Percentiles rank a stretch among this genome's conserved stretches.
Evolutionary conservation across 208 protist genomes (phyloP).

Genomic region (Leishmania arabica): DNA sequence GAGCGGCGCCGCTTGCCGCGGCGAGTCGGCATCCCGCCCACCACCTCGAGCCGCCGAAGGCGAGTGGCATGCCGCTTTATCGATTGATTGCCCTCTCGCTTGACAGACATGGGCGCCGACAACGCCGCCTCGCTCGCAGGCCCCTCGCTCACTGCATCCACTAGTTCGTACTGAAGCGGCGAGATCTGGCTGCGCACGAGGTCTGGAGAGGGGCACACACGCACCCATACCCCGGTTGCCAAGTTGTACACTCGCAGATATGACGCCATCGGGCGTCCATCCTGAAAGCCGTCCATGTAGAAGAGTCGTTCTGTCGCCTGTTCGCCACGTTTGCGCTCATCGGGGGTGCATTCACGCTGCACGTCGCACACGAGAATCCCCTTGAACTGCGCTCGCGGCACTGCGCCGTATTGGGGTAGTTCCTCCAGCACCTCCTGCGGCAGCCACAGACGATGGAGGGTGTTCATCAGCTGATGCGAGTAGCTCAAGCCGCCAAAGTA

Average conservation of each 20-base stretch:
- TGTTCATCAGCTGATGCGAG: conserved; percentile 37
- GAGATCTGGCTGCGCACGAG: conserved; percentile 50
- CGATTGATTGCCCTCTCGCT: not conserved
- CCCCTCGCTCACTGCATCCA: not conserved
- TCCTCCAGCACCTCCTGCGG: conserved; percentile 39
- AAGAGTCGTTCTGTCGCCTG: conserved; percentile 37
- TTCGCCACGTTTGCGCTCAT: conserved; percentile 21
- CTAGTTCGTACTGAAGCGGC: conserved; percentile 23
- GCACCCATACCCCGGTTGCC: conserved; percentile 42
- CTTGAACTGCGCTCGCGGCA: conserved; percentile 55
- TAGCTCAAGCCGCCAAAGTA: conserved; percentile 56
- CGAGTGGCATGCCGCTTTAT: not conserved
- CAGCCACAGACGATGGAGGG: conserved; percentile 45
- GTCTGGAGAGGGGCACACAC: conserved; percentile 45
- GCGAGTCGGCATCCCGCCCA: conserved; percentile 51
- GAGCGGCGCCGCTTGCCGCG: conserved; percentile 47
- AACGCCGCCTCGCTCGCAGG: not conserved
- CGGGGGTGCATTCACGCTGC: conserved; percentile 34
- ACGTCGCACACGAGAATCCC: conserved; percentile 49
- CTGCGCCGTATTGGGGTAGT: conserved; percentile 49
- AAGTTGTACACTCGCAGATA: conserved; percentile 49
- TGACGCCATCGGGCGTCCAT: conserved; percentile 43
- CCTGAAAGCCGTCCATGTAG: conserved; percentile 58
- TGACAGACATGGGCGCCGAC: not conserved
- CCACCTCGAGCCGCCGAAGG: conserved; percentile 44